phyloP scores from a whole-genome alignment of 2,329 filamentous ascomycete species.

The Kalaharituber pfeilii region DNA sequence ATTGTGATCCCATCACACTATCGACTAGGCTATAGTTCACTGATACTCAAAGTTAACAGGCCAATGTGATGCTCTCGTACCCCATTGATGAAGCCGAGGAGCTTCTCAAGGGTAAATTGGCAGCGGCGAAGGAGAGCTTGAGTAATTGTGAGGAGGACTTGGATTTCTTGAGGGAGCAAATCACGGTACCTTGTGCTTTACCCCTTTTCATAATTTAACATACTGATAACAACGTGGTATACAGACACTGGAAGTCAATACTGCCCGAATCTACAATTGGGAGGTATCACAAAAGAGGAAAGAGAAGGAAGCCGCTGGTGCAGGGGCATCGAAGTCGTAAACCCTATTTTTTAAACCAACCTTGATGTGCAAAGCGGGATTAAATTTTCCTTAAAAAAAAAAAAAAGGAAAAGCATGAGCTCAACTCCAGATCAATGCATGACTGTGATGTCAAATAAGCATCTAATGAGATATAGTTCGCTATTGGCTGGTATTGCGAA shows the following conservation, averaged over 20 bases:
- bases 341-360: neutral
- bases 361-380: neutral
- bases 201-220: too few species aligned
- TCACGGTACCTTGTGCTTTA: too few species aligned
- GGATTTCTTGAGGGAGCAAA: slow-evolving; percentile 89
- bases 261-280: slow-evolving; percentile 98
- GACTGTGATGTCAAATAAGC: neutral
- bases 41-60: slow-evolving; percentile 32
- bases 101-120: slow-evolving; percentile 59
- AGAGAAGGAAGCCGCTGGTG: slow-evolving; percentile 45
- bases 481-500: neutral
- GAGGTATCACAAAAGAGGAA: slow-evolving; percentile 91
- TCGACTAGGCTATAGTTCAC: neutral
- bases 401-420: neutral
- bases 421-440: too few species aligned
- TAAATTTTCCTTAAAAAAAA: neutral
- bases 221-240: slow-evolving; percentile 6
- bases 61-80: slow-evolving; percentile 95
- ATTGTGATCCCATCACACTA: slow-evolving; percentile 25
- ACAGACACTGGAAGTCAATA: slow-evolving; percentile 89
- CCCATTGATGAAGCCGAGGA: slow-evolving; percentile 71
- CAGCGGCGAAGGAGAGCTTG: slow-evolving; percentile 61
- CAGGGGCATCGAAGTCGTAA: slow-evolving; percentile 21
- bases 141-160: slow-evolving; percentile 89
- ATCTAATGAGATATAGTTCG: neutral